Evolutionary conservation across 192 early-diverging fungal species (phyloP), one percentile per base, ranked within the genome.

Genomic region (Haplosporangium gracile): DNA sequence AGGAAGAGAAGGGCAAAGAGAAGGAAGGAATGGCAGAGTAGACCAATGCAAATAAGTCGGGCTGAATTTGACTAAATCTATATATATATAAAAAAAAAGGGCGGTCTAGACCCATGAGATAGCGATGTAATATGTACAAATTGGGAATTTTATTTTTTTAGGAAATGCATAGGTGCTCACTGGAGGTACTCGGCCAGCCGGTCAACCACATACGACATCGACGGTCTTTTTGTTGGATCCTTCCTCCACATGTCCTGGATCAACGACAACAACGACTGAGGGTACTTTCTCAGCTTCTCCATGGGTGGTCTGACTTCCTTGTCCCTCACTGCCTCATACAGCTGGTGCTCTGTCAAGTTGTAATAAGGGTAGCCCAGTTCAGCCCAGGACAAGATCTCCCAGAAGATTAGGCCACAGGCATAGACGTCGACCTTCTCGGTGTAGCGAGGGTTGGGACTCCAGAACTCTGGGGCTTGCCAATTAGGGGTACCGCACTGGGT

Each of bases 401-500:
- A 95, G 78, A 94, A 95, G 72, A 95, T 95, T 18, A 95, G 74
- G 8, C 90, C 95, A 75, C 94, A 94, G 40, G 95, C 95, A 83
- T 95, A 95, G 38, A 92, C 88, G 63, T 91, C 89, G 16, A 95
- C 95, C 75, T 95, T 95, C 79, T 95, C 95, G 0, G 93, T 94
- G 77, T 95, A 95, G 53, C 93, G 90, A 7, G 95, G 95, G 32
- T 91, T 91, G 24, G 92, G 79, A 0, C 91, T 89, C 94, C 94
- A 95, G 73, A 94, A 95, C 88, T 95, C 95, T 40, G 95, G 95
- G 10, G 95, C 95, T 88, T 95, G 94, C 94, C 95, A 95, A 70
- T 95, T 95, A 75, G 95, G 95, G 24, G 95, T 95, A 8, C 95
- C 95, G 70, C 95, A 95, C 32, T 94, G 93, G 5, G 95, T 95